Evolutionary conservation across 176 grass and related monocot species (phyloP).

Genomic region (Avena sativa): DNA sequence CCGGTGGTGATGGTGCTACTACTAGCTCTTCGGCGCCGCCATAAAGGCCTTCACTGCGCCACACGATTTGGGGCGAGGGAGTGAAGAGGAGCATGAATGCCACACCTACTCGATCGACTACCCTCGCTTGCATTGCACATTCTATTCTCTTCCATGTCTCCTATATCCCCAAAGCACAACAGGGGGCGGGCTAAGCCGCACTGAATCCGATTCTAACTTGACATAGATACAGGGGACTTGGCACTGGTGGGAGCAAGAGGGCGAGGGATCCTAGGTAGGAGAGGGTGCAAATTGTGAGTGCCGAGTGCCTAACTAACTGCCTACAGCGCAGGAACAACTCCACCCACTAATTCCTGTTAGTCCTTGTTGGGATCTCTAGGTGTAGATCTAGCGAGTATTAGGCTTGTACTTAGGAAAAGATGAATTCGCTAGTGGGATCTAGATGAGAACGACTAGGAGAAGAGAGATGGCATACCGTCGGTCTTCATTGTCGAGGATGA

Average conservation of each 20-base stretch:
- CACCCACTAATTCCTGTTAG: too few species aligned
- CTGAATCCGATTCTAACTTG: constrained; percentile 36
- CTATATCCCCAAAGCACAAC: constrained; percentile 46
- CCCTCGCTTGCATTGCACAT: constrained; percentile 12
- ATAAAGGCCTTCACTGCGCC: constrained; percentile 55
- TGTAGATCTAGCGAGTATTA: too few species aligned
- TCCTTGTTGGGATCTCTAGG: too few species aligned
- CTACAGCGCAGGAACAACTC: too few species aligned
- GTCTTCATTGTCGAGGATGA: too few species aligned
- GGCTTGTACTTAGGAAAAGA: too few species aligned
- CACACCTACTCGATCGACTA: constrained; percentile 1
- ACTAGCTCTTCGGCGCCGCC: constrained; percentile 32
- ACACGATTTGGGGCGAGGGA: constrained; percentile 15
- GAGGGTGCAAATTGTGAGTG: constrained; percentile 8
- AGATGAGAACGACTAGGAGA: too few species aligned
- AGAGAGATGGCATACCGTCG: too few species aligned
- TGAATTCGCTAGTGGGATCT: too few species aligned
- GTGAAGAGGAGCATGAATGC: constrained; percentile 48
- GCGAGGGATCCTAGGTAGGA: constrained; percentile 42
- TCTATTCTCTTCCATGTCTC: constrained; percentile 42
- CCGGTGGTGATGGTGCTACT: not conserved
- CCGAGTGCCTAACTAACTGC: not conserved
- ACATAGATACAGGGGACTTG: constrained; percentile 39
- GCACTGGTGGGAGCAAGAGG: constrained; percentile 12
- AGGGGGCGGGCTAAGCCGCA: constrained; percentile 30